Base-by-base conservation (phyloP, 2,329 filamentous ascomycete species). In the Blastomyces emzantsi region DNA sequence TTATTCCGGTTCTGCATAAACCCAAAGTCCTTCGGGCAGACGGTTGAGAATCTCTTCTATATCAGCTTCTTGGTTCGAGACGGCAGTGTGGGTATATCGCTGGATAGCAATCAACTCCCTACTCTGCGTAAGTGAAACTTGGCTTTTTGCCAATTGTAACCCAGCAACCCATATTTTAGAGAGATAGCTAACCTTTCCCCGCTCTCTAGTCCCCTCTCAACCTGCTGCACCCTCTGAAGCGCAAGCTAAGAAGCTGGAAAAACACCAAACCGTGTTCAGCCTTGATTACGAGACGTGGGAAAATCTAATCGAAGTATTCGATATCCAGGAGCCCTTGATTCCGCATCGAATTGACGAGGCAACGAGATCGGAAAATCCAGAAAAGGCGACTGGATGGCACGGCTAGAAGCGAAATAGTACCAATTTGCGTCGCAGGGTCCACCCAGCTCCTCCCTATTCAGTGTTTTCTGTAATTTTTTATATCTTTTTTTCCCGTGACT, bases 11-110 rank as follows among this genome's bases (percentile, higher is more conserved):
- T 97, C 69, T 90, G 92, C 51, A 84, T 97, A 67, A 96, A 99
- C 69, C 94, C 94, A 0, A 80, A 80, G 49, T 96, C 91, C 0
- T 99, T 97, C 70, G 90, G 90, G 0, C 94, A 99, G 75, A 96
- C 92, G 0, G 87, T 99, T 7, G 94, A 99, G 74, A 99, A 99
- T 70, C 81, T 99, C 70, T 99, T 99, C 75, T 97, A 97, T 73
- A 85, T 96, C 69, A 95, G 90, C 73, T 99, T 99, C 72, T 78
- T 99, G 65, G 91, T 97, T 65, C 86, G 90, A 64, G 94, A 99
- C 76, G 92, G 92, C 13, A 85, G 84, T 65, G 84, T 92, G 6
- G 85, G 85, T 43, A 82, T 99, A n/a, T 81, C 84, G 2, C 83
- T 86, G 63, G 92, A 97, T 71, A 82, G 86, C 15, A 78, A 88